Evolutionary conservation across 2,329 filamentous ascomycete genomes (phyloP).

Genomic region (Diaporthe vexans): DNA sequence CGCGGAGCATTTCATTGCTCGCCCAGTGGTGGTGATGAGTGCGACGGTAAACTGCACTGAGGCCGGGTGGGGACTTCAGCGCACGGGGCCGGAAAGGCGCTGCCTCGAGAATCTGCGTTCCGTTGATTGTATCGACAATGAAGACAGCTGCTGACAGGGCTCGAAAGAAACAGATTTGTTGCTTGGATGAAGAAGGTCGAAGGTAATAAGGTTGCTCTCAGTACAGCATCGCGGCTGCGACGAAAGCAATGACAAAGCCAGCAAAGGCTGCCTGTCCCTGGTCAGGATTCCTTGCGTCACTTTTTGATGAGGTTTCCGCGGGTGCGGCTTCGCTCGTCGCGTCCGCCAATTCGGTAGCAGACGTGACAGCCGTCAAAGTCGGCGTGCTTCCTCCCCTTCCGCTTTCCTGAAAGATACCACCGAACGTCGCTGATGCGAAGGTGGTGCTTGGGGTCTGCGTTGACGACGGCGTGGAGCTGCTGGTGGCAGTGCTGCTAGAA

Average conservation of each 20-base stretch:
- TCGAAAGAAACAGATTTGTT: slow-evolving; percentile 18
- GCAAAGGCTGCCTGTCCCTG: slow-evolving; percentile 66
- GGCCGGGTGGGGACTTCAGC: neutral
- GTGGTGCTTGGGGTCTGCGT: slow-evolving; percentile 32
- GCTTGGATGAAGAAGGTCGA: slow-evolving; percentile 52
- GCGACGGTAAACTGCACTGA: neutral
- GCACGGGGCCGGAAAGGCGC: slow-evolving; percentile 20
- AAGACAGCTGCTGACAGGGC: slow-evolving; percentile 31
- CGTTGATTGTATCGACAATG: slow-evolving; percentile 10
- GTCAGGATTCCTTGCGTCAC: slow-evolving; percentile 59
- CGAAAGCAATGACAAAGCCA: slow-evolving; percentile 68
- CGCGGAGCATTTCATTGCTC: slow-evolving; percentile 9
- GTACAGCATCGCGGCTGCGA: slow-evolving; percentile 65
- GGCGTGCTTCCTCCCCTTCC: slow-evolving; percentile 50
- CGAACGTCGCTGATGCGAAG: slow-evolving; percentile 44
- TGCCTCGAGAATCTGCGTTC: slow-evolving; percentile 30
- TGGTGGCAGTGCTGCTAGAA: slow-evolving; percentile 21
- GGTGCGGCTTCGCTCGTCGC: slow-evolving; percentile 44
- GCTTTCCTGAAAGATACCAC: slow-evolving; percentile 70
- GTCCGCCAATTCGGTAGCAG: slow-evolving; percentile 29
- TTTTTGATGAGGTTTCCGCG: slow-evolving; percentile 51
- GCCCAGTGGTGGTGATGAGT: slow-evolving; percentile 12
- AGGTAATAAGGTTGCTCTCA: slow-evolving; percentile 49
- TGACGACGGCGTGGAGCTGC: slow-evolving; percentile 42
- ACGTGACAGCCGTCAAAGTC: slow-evolving; percentile 19